Evolutionary conservation across 371 early-diverging fungal species (phyloP), one percentile per base, ranked within the genome.

Genomic region (Dichotomocladium elegans): DNA sequence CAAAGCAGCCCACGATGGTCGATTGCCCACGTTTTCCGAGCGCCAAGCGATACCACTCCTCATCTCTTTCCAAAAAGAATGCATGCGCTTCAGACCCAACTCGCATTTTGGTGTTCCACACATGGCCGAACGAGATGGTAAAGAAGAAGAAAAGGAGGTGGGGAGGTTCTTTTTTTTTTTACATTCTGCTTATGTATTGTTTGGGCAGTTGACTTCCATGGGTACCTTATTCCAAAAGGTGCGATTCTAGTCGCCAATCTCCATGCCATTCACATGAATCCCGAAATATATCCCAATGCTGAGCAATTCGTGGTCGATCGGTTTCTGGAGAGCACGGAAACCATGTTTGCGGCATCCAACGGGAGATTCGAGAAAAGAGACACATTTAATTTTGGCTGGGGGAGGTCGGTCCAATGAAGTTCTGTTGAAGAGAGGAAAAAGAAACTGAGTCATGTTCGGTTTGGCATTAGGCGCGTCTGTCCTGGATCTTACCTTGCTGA

Each of bases 401-500:
- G 58, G 25, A 55, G 49, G 56, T 48, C n/a, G n/a, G n/a, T n/a
- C n/a, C n/a, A n/a, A 48, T 14, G 11, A 9, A 7, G 25, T 4
- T n/a, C 11, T 17, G 2, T 42, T 42, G 22, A 14, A 9, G 4
- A 11, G 3, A 17, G 4, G 25, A 4, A 5, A 22, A 4, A 17
- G 43, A 17, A 24, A 17, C 43, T 22, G n/a, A 48, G 25, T n/a
- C 3, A 15, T 34, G 10, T 10, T 34, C 12, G 15, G 15, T 25
- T 45, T 47, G 12, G 9, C n/a, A 33, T 37, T 26, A 49, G 55
- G 29, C 51, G 55, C 15, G 2, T 60, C 4, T 60, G 60, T 15
- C 55, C 51, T 21, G 60, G 55, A 6, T 55, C 43, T 25, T 54
- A 60, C 14, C 40, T 60, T 40, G 49, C 49, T 26, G 54, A 55